Base-by-base conservation (phyloP, 2,329 filamentous ascomycete species). In the Aspergillus brasiliensis region DNA sequence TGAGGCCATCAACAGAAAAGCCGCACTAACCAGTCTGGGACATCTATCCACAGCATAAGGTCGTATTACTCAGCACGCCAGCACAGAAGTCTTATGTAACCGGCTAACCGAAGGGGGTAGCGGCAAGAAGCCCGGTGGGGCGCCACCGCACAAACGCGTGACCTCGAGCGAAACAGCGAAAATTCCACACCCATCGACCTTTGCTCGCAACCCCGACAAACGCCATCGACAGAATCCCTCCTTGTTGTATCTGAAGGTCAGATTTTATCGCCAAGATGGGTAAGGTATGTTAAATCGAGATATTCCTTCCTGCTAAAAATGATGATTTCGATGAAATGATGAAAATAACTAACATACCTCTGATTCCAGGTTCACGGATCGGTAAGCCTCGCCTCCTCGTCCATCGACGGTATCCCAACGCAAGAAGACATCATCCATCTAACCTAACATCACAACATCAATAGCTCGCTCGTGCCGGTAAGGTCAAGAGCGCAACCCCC, bases 401-500 rank as follows among this genome's bases (percentile, higher is more conserved):
- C 52, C 42, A 42, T 44, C 37, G 40, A 27, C 27, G 21, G 13
- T 52, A 25, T 17, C 58, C 21, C 13, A 34, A 34, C 31, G 11
- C 31, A 11, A 34, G 10, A 34, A 34, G 31, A 34, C 31, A 34
- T 15, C 49, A 13, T 13, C 28, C 49, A 17, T 52, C 49, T 37
- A 52, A 52, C 49, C 11, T 34, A 15, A 34, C 31, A 13, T 28
- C 40, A 19, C 40, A 52, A 38, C 15, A 23, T 49, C 51, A 23
- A 59, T 34, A 57, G 42, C 65, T 67, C 65, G 65, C 65, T 59
- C 65, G 65, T 67, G 65, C 65, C 58, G 65, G 65, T 67, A 67
- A 67, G 65, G 65, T 67, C 60, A 67, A 67, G 65, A 60, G 60
- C 59, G 65, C 65, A 51, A 68, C 63, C 62, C 66, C 65, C 59